Evolutionary conservation across 148 eudicot genomes (phyloP).

Genomic region (Nepenthes mirabilis): DNA sequence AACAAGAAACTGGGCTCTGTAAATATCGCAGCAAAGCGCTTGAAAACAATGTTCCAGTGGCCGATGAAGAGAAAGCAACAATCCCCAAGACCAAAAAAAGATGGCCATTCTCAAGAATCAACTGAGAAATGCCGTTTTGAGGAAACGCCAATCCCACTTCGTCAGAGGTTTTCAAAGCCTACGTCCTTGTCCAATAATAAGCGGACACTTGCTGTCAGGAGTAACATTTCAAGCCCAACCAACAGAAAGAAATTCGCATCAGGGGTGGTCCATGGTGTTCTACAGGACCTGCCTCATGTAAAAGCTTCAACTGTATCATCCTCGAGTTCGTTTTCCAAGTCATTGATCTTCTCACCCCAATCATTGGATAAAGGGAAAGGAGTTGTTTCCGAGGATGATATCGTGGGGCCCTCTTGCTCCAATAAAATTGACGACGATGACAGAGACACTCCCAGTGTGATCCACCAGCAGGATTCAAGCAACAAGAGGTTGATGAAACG

Average conservation of each 20-base stretch:
- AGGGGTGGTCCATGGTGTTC: conserved; percentile 38
- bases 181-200: conserved; percentile 44
- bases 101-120: conserved; percentile 13
- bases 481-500: conserved; percentile 34
- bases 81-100: conserved; percentile 23
- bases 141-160: conserved; percentile 44
- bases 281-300: conserved; percentile 37
- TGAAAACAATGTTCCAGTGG: conserved; percentile 70
- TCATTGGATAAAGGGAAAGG: conserved; percentile 48
- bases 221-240: conserved; percentile 68
- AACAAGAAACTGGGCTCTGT: not conserved
- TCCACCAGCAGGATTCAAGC: conserved; percentile 18
- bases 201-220: conserved; percentile 60
- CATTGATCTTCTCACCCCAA: conserved; percentile 43
- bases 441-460: conserved; percentile 7
- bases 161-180: conserved; percentile 41
- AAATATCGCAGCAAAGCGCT: conserved; percentile 32
- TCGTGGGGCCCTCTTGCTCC: conserved; percentile 17
- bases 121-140: conserved; percentile 17
- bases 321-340: conserved; percentile 48
- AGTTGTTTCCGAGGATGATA: conserved; percentile 17
- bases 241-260: conserved; percentile 71
- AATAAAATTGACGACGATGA: conserved; percentile 15
- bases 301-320: conserved; percentile 24
- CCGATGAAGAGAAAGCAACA: conserved; percentile 28